Conservation (phyloP, 345 rosid species). For the Populus euphratica region DNA sequence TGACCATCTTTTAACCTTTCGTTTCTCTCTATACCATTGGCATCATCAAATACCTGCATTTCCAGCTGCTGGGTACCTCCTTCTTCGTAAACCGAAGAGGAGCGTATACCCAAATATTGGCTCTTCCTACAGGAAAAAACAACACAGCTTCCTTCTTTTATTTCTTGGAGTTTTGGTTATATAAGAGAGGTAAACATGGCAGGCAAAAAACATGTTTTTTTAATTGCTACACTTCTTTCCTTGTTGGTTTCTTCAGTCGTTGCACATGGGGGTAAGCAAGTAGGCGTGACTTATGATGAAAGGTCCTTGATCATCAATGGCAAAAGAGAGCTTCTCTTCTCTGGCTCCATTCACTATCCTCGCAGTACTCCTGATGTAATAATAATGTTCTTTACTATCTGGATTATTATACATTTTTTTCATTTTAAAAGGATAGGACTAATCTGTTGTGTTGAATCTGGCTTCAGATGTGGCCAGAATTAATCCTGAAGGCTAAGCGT, state of each 20-base stretch:
- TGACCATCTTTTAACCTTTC: slow-evolving; percentile 5
- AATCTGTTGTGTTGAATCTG: slow-evolving; percentile 3
- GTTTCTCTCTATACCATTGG: slow-evolving; percentile 13
- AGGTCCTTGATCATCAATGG: slow-evolving; percentile 63
- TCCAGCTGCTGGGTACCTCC: slow-evolving; percentile 23
- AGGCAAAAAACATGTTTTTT: background rate
- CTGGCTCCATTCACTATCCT: slow-evolving; percentile 86
- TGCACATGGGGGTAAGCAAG: background rate
- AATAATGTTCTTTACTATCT: background rate
- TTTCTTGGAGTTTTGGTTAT: background rate
- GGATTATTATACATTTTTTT: background rate
- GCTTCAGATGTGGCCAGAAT: slow-evolving; percentile 51
- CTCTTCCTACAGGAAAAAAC: background rate
- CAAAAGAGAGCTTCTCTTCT: slow-evolving; percentile 54
- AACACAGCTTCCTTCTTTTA: background rate
- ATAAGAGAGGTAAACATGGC: background rate
- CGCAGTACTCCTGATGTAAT: slow-evolving; percentile 72
- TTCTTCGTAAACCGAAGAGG: slow-evolving; percentile 19
- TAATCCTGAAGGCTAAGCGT: slow-evolving; percentile 42
- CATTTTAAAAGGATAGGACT: background rate
- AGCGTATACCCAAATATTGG: background rate
- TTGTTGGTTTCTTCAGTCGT: slow-evolving; percentile 10
- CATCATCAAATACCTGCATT: background rate
- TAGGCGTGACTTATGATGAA: slow-evolving; percentile 50
- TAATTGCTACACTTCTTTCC: slow-evolving; percentile 15